Percentiles rank a stretch among this genome's conserved stretches.
Evolutionary conservation across 75 land plant species (phyloP).

Genomic region (Picea sitchensis): DNA sequence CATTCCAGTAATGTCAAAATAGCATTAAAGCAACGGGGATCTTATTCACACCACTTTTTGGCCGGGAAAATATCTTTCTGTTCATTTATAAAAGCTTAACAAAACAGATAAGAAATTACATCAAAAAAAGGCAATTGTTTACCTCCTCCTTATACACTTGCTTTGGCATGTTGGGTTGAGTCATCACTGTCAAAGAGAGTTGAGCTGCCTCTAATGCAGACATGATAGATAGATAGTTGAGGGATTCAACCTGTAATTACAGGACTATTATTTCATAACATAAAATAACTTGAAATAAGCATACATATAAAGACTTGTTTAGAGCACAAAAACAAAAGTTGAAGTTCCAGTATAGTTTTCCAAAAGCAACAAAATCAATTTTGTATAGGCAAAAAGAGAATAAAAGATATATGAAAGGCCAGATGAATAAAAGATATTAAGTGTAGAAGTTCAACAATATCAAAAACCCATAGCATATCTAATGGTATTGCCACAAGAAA

Average conservation of each 20-base stretch:
- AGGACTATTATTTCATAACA: neutral
- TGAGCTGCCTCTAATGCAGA: constrained; percentile 86
- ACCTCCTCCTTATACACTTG: constrained; percentile 98
- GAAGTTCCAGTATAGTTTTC: neutral
- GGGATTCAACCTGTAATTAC: constrained; percentile 59
- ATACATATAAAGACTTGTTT: neutral
- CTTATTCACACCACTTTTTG: neutral
- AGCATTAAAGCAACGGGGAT: neutral
- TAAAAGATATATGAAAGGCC: neutral
- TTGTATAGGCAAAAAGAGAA: neutral
- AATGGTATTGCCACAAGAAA: neutral
- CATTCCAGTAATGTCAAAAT: neutral
- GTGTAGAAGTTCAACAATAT: neutral
- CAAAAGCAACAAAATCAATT: neutral
- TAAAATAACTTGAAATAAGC: neutral
- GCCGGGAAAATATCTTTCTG: neutral
- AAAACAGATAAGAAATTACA: neutral
- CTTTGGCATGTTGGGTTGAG: constrained; percentile 85
- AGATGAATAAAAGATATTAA: neutral
- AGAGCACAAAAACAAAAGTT: neutral
- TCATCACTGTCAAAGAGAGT: constrained; percentile 77
- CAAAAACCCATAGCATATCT: neutral
- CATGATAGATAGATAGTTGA: constrained; percentile 40
- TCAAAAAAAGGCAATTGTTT: neutral
- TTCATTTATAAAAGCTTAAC: neutral